Conservation (phyloP, 371 early-diverging fungal species). For the Syncephalastrum contaminatum region DNA sequence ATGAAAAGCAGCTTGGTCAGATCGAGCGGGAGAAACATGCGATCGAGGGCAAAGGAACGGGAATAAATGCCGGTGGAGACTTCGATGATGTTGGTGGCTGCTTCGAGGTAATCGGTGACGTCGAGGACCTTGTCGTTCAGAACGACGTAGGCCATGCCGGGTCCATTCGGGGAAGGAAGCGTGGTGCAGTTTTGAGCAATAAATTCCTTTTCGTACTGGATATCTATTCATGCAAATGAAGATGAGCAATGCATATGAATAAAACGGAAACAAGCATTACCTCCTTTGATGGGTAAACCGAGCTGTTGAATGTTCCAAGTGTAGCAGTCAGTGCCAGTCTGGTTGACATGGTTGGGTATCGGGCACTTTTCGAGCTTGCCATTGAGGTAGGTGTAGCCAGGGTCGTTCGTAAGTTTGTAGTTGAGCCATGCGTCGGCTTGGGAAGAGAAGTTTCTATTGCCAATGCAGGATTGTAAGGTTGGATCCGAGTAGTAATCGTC, state of each 20-base stretch:
- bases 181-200: slow-evolving; percentile 34
- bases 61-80: slow-evolving; percentile 32
- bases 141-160: slow-evolving; percentile 35
- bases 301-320: slow-evolving; percentile 4
- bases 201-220: slow-evolving; percentile 24
- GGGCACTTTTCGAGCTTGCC: slow-evolving; percentile 32
- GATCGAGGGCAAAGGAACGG: slow-evolving; percentile 37
- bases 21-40: slow-evolving; percentile 45
- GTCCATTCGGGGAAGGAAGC: slow-evolving; percentile 20
- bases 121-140: slow-evolving; percentile 41
- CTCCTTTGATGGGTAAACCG: slow-evolving; percentile 9
- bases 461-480: slow-evolving; percentile 31
- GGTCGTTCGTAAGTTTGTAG: slow-evolving; percentile 28
- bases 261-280: neutral
- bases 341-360: slow-evolving; percentile 27
- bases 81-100: slow-evolving; percentile 34
- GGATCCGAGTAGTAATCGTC: slow-evolving; percentile 22
- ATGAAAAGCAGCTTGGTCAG: slow-evolving; percentile 36
- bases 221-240: slow-evolving; percentile 17
- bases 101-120: slow-evolving; percentile 38
- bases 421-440: slow-evolving; percentile 40
- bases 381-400: slow-evolving; percentile 26
- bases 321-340: slow-evolving; percentile 43
- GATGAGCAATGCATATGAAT: neutral
- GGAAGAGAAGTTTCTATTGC: slow-evolving; percentile 12